These are phyloP conservation scores for Musa schizocarpa DNA, from an alignment of 176 grass and related monocot species.

Conservation along the genomic window DNA sequence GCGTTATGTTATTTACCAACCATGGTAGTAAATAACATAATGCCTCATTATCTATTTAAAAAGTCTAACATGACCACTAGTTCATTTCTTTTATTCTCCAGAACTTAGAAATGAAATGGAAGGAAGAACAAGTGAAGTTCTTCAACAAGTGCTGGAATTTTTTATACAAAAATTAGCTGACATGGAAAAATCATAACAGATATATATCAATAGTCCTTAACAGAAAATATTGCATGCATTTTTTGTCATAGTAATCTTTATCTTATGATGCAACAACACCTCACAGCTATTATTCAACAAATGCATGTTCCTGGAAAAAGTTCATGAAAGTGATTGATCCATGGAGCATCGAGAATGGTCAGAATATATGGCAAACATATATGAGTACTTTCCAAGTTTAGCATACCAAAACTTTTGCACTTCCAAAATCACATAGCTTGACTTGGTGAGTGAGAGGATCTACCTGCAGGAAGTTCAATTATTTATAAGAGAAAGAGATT, in stretches of 20 bases:
- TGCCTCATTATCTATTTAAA: no score
- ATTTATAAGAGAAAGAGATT: not conserved
- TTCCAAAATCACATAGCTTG: conserved; percentile 66
- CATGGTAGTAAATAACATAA: no score
- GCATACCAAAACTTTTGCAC: conserved; percentile 64
- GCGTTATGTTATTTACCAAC: no score
- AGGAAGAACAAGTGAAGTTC: no score
- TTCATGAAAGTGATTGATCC: not conserved
- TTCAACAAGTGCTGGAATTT: no score
- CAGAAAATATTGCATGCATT: not conserved
- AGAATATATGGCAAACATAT: not conserved
- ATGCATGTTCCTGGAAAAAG: not conserved
- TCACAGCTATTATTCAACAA: not conserved
- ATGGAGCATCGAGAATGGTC: not conserved
- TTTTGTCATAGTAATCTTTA: not conserved
- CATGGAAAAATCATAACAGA: not conserved
- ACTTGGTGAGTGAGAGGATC: conserved; percentile 58
- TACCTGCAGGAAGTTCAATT: conserved; percentile 23
- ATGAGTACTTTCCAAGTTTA: not conserved
- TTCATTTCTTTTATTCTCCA: no score
- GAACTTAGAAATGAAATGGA: no score
- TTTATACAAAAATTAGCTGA: not conserved
- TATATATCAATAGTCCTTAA: not conserved
- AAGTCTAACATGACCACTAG: no score
- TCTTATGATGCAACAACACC: not conserved